Base-by-base conservation (phyloP, 108 stramenopile genomes). In the Nitzschia sp. region DNA sequence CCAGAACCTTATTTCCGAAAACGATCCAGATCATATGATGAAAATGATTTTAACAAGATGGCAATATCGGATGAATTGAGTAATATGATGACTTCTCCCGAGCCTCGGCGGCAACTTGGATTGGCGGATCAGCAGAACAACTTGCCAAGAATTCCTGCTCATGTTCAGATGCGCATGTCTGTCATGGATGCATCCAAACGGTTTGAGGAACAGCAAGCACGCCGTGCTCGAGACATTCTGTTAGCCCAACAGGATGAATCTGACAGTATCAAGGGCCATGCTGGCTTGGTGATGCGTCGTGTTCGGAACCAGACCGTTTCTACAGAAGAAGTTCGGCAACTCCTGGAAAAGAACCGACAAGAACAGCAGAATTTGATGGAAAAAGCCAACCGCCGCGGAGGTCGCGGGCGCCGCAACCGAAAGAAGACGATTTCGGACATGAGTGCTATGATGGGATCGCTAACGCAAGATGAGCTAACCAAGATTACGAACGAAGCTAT, bases 351-450 rank as follows among this genome's bases (percentile, higher is more conserved):
- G 65, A 86, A 84, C 29, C 61, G 77, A 46, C 77, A 80, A 21
- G 72, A 87, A 29, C 87, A 88, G 71, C 77, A 78, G 26, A 61
- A 67, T 34, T 55, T 80, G n/a, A 82, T 93, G 48, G 91, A 93
- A 51, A 76, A 81, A 44, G 87, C 89, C 1, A 86, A 81, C 44
- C 75, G 74, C 10, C 79, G 87, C 48, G 87, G 89, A 26, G 91
- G 91, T 34, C 81, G 91, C 39, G 90, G 90, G 22, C 82, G 80
- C 38, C 76, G 83, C 10, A 64, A 57, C 52, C 59, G 91, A 26
- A 90, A 89, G 67, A 93, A 90, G 71, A 90, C 87, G 7, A 81
- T 82, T 63, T 90, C 86, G 8, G 92, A 93, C 56, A 88, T 93
- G 77, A 71, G 82, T 53, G 82, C 76, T 12, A 88, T 89, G 92